Conservation (phyloP, 2,329 filamentous ascomycete species). For the Ophiostoma ips region DNA sequence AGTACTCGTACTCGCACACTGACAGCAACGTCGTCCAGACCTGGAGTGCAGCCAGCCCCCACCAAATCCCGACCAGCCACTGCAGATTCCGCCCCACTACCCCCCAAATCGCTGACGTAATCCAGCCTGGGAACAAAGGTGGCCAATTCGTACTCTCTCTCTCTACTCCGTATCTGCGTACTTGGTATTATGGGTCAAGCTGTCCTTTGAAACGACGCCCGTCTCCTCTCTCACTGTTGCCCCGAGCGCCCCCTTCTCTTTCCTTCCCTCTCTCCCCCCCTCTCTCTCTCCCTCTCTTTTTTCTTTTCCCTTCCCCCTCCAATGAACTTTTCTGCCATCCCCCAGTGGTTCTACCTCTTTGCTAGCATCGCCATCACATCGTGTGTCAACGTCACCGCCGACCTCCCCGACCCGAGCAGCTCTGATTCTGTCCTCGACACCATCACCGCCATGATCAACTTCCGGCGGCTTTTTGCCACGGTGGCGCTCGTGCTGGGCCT, state of each 20-base stretch:
- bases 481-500: constrained; percentile 65
- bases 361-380: not conserved
- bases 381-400: not conserved
- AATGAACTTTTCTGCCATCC: constrained; percentile 3
- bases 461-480: constrained; percentile 57
- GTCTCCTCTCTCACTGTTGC: too few species aligned
- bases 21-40: too few species aligned
- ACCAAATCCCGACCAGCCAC: too few species aligned
- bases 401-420: not conserved
- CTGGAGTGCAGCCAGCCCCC: too few species aligned
- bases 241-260: not conserved
- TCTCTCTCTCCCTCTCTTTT: not conserved
- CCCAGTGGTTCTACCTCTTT: constrained; percentile 4
- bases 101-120: not conserved
- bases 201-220: not conserved
- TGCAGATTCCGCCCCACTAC: too few species aligned
- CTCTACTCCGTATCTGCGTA: not conserved
- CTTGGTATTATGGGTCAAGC: not conserved
- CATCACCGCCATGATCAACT: constrained; percentile 49
- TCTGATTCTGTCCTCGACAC: not conserved
- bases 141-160: not conserved
- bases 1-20: too few species aligned
- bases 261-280: not conserved
- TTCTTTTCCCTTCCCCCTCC: not conserved
- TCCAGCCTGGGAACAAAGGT: not conserved